Conservation (phyloP, 2,329 filamentous ascomycete species). For the Pseudopithomyces maydicus region DNA sequence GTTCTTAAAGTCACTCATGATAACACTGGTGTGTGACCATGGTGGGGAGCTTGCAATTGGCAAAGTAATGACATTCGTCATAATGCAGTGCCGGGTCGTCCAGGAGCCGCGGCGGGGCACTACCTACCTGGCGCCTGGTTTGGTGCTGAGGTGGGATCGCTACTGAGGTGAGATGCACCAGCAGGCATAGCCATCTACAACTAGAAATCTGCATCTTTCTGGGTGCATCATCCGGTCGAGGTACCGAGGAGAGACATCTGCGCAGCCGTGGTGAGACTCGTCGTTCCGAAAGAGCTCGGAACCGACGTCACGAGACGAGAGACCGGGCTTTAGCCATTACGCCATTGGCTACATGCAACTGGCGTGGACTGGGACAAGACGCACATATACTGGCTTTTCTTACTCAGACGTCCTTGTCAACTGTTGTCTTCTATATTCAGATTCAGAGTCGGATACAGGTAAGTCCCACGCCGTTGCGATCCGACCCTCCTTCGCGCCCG, state of each 20-base stretch:
- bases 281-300: not conserved
- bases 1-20: not conserved
- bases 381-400: too few relatives aligned
- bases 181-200: not conserved
- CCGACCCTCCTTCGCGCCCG: not conserved
- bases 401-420: not conserved
- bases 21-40: not conserved
- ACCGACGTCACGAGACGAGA: not conserved
- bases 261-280: not conserved
- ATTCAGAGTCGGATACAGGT: not conserved
- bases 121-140: not conserved
- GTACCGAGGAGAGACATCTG: not conserved
- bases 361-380: not conserved
- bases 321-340: not conserved
- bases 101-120: not conserved
- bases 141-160: not conserved
- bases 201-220: not conserved
- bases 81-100: not conserved
- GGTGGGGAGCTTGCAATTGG: not conserved
- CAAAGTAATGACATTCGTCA: not conserved
- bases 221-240: not conserved
- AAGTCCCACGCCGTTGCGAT: not conserved
- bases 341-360: not conserved
- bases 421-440: not conserved
- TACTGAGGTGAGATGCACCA: not conserved